Evolutionary conservation across 331 rosid species (phyloP), one percentile per base, ranked within the genome.

Genomic region (Quercus tomentella): DNA sequence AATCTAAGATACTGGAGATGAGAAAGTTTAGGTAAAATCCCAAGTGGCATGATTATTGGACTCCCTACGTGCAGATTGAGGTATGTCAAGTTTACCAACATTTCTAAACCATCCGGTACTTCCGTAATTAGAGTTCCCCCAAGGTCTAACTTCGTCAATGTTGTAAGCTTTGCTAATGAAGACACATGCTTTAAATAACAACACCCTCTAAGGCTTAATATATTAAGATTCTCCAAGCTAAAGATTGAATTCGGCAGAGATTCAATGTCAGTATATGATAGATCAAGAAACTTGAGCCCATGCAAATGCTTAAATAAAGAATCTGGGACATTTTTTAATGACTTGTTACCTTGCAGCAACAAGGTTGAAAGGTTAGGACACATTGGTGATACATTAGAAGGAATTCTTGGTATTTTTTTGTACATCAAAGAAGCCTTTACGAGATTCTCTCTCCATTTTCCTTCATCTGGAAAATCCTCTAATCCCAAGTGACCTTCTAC

Each of bases 91-190:
- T 74, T 82, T 25, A 71, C 69, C 70, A 82, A 45, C 76, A 49
- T 72, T 45, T 87, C 76, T 67, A 82, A 10, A 75, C 83, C 85
- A 63, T 73, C 52, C 4, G 90, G 89, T 31, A 60, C 43, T 37
- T 81, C 22, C 3, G 26, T 68, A 16, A 86, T 58, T 35, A 30
- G 68, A 1, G 78, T 22, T 1, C 1, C 4, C 4, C 18, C 52
- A 18, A 82, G 74, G 62, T 85, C 84, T 79, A 85, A 43, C 76
- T 4, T 79, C 22, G 18, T 58, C 25, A 79, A 56, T 6, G 49
- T 26, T 61, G 20, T 77, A 17, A 82, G 68, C 21, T 73, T 61
- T 18, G 52, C 79, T 10, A 79, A 56, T 28, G 77, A 57, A 56
- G 84, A 82, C 51, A 79, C 2, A 1, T 21, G 9, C 1, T 25